Evolutionary conservation across 306 rosid genomes (phyloP), one percentile per base, ranked within the genome.

Genomic region (Medicago ruthenica): DNA sequence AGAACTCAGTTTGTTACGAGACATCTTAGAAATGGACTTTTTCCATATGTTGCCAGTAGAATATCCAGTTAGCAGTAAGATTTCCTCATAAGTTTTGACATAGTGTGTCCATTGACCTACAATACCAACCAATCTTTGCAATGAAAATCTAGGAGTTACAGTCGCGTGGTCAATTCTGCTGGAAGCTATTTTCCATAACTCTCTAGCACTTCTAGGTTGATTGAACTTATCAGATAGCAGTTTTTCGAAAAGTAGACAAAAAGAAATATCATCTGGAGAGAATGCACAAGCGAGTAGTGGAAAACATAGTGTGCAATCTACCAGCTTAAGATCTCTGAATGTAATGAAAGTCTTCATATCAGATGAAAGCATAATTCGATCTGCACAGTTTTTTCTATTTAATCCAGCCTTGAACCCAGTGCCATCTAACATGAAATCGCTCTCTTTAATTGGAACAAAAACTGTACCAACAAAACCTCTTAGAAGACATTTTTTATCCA

Each of bases 151-250:
- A 47, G 84, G 87, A 60, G 79, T 80, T 67, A 77, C 67, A 66
- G 74, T 84, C 84, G 75, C 68, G 34, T 21, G 82, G 74, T 70
- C 70, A 82, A 94, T 82, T 76, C 89, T 87, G 74, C 75, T 87
- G 61, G 98, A 90, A 76, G 92, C 95, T 82, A 90, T 79, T 80
- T 79, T 85, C 98, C 98, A 94, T 45, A 94, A 85, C 67, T 90
- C 89, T 83, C 87, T 83, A 70, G 83, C 95, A 90, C 85, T 82
- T 90, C 93, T 92, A 75, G 88, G 40, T 81, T 79, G 73, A 58
- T 54, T 83, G 75, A 69, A 79, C 63, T 81, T 83, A 78, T 58
- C 70, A 27, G 89, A 80, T 70, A 88, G 79, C 82, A 83, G 47
- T 69, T 79, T 77, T 70, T 60, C 67, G 10, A 92, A 76, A 61